Percentiles rank a stretch among this genome's conserved stretches.
Evolutionary conservation across 2,329 filamentous ascomycete genomes (phyloP).

Genomic region (Fusarium falciforme): DNA sequence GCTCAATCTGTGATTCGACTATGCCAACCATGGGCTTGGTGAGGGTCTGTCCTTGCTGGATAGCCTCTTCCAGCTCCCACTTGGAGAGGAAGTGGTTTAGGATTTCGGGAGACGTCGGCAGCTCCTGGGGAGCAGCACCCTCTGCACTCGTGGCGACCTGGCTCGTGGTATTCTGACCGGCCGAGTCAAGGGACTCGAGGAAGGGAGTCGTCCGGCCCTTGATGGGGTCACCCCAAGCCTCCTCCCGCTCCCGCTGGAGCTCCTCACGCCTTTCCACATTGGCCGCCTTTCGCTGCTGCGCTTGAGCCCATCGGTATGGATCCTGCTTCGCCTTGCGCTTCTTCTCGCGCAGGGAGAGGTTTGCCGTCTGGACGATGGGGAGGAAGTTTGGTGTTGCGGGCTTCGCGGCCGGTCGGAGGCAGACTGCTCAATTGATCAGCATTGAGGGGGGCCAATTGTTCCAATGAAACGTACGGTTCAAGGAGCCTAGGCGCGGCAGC

Average conservation of each 20-base stretch:
- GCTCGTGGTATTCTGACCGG: slow-evolving; percentile 59
- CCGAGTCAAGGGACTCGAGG: slow-evolving; percentile 81
- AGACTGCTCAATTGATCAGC: slow-evolving; percentile 60
- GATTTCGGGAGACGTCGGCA: slow-evolving; percentile 62
- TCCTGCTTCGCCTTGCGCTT: slow-evolving; percentile 77
- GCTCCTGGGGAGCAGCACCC: slow-evolving; percentile 53
- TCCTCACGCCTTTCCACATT: slow-evolving; percentile 81
- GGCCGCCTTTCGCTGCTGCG: slow-evolving; percentile 83
- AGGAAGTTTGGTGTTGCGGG: slow-evolving; percentile 62
- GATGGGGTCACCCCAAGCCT: slow-evolving; percentile 80
- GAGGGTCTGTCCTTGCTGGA: slow-evolving; percentile 75
- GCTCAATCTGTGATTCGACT: slow-evolving; percentile 54
- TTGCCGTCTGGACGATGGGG: slow-evolving; percentile 73
- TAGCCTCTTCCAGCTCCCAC: slow-evolving; percentile 72
- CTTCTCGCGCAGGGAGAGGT: slow-evolving; percentile 70
- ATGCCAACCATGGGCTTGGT: slow-evolving; percentile 66
- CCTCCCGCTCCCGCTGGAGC: slow-evolving; percentile 73
- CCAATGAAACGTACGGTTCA: slow-evolving; percentile 65
- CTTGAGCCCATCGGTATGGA: slow-evolving; percentile 84
- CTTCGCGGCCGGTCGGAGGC: slow-evolving; percentile 65
- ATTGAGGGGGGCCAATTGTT: slow-evolving; percentile 3
- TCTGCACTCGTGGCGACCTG: slow-evolving; percentile 55
- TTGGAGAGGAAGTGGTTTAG: slow-evolving; percentile 83
- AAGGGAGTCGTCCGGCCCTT: slow-evolving; percentile 85
- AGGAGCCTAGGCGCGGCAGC: slow-evolving; percentile 68